phyloP scores from a whole-genome alignment of 345 rosid species.

The Lepidium didymum region DNA sequence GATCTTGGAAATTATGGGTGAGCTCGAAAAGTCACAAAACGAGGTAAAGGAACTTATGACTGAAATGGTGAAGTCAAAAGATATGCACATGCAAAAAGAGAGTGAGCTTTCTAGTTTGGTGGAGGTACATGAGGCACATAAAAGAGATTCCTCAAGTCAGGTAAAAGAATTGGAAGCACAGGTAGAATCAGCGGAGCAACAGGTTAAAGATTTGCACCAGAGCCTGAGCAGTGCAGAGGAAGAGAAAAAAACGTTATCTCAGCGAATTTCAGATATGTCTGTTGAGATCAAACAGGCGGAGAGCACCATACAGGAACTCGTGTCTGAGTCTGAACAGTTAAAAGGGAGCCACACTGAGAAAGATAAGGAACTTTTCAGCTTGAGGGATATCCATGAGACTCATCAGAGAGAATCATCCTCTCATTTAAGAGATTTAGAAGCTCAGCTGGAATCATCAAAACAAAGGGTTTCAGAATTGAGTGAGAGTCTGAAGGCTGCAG shows the following conservation, averaged over 20 bases:
- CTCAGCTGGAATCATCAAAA: slow-evolving; percentile 46
- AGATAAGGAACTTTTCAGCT: slow-evolving; percentile 46
- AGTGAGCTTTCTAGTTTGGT: slow-evolving; percentile 42
- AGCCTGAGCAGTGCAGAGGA: slow-evolving; percentile 39
- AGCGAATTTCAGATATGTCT: slow-evolving; percentile 42
- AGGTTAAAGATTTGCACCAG: slow-evolving; percentile 37
- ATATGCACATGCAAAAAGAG: slow-evolving; percentile 43
- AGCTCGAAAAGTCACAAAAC: slow-evolving; percentile 42
- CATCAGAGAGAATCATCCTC: slow-evolving; percentile 46
- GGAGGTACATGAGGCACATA: slow-evolving; percentile 47
- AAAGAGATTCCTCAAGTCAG: slow-evolving; percentile 39
- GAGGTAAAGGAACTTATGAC: slow-evolving; percentile 29
- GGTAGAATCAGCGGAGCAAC: slow-evolving; percentile 50
- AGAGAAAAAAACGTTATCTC: slow-evolving; percentile 49
- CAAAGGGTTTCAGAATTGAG: slow-evolving; percentile 41
- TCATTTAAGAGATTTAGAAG: slow-evolving; percentile 15
- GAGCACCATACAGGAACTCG: slow-evolving; percentile 33
- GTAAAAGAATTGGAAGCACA: slow-evolving; percentile 22
- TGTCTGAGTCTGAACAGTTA: slow-evolving; percentile 36
- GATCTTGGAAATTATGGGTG: slow-evolving; percentile 40
- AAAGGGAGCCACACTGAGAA: slow-evolving; percentile 59
- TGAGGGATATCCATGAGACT: slow-evolving; percentile 46
- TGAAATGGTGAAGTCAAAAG: slow-evolving; percentile 42
- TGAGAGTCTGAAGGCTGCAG: slow-evolving; percentile 37
- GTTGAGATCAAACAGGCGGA: slow-evolving; percentile 46